Evolutionary conservation across 768 basidiomycete species (phyloP), one percentile per base, ranked within the genome.

Genomic region (Pholiota conissans): DNA sequence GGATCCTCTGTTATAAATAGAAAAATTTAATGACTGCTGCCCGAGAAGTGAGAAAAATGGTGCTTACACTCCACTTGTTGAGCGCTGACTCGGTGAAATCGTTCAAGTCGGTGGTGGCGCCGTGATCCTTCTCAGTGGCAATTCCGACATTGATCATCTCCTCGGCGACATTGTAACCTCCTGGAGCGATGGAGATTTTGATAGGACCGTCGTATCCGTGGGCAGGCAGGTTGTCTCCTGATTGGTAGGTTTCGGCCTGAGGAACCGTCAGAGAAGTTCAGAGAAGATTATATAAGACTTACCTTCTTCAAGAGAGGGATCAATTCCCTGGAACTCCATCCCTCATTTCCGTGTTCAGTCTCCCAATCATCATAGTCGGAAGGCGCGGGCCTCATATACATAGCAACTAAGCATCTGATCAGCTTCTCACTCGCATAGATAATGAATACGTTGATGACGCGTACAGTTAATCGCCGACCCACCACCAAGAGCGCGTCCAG

Each of bases 311-410:
- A 60, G 13, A 87, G 69, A 0, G 86, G 86, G 28, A 88, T 78
- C 4, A 89, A 64, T 26, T 82, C 73, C 48, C 75, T 71, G 0
- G 83, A 81, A 5, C 84, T 75, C 87, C 87, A 89, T 1, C 86
- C 87, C 1, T 78, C 68, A 64, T 87, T 87, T 3, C 74, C 74
- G 24, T 81, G 68, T 2, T 73, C 65, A 0, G 57, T 70, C 63
- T 81, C 79, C 87, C 86, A 88, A 49, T 83, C 82, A 60, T 89
- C 84, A 49, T 82, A 87, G 63, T 89, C 87, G 0, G 85, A 86
- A 2, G 83, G 80, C 8, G 82, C 69, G 13, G 84, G 79, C 24
- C 87, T 79, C 0, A 78, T 81, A 59, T 87, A 88, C 75, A 82
- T 75, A 65, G 76, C 75, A 58, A 79, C 79, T 81, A 45, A 18